Conservation (phyloP, 2,329 filamentous ascomycete genomes). For the Penicillium vulpinum region DNA sequence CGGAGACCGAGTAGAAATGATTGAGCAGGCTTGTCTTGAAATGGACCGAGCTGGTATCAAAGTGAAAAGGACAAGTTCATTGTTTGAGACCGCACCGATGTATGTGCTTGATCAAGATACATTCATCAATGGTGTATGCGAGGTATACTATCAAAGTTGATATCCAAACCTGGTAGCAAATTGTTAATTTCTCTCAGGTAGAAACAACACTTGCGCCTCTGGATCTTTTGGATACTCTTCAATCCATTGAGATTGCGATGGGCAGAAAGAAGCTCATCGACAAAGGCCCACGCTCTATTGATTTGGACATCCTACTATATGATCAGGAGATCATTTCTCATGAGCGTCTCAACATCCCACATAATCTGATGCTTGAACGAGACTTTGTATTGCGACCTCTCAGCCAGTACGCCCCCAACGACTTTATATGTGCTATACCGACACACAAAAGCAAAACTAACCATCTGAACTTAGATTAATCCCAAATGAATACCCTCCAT, state of each 20-base stretch:
- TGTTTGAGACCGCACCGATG: slow-evolving; percentile 97
- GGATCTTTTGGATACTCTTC: slow-evolving; percentile 74
- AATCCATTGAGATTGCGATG: slow-evolving; percentile 77
- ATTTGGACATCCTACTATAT: slow-evolving; percentile 89
- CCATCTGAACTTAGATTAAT: slow-evolving; percentile 37
- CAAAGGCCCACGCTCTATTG: slow-evolving; percentile 92
- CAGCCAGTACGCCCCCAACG: slow-evolving; percentile 47
- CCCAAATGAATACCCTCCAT: slow-evolving; percentile 40
- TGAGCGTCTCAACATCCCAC: slow-evolving; percentile 78
- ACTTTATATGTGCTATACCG: neutral
- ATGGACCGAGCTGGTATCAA: slow-evolving; percentile 73
- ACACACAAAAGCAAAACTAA: neutral
- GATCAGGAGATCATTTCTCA: slow-evolving; percentile 65
- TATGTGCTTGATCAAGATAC: slow-evolving; percentile 85
- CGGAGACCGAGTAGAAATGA: slow-evolving; percentile 78
- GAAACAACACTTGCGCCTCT: slow-evolving; percentile 75
- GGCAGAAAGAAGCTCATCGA: slow-evolving; percentile 83
- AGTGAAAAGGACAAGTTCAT: slow-evolving; percentile 75
- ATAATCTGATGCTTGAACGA: slow-evolving; percentile 79
- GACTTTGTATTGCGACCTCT: slow-evolving; percentile 92
- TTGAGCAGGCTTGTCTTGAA: slow-evolving; percentile 77
- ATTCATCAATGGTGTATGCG: slow-evolving; percentile 90
- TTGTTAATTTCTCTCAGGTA: slow-evolving; percentile 55
- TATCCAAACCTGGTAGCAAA: neutral
- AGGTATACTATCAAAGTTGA: slow-evolving; percentile 59